Evolutionary conservation across 805 yeast species (phyloP).

Genomic region (Cyberlindnera veronae): DNA sequence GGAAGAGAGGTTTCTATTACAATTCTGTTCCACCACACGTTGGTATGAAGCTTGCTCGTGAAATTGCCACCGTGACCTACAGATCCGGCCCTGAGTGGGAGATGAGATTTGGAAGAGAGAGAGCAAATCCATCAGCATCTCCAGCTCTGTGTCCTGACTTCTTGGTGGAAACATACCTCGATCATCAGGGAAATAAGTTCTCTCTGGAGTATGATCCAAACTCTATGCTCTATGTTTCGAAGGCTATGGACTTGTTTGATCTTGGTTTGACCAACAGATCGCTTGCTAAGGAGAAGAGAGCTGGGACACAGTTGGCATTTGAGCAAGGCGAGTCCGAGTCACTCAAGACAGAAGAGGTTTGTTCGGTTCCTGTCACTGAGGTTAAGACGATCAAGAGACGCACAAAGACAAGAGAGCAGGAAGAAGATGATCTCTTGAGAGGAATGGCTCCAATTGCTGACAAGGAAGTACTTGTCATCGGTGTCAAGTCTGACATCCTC

Average conservation of each 20-base stretch:
- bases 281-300: constrained; percentile 46
- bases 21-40: constrained; percentile 82
- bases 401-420: constrained; percentile 49
- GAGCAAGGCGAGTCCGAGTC: constrained; percentile 23
- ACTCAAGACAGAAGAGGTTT: constrained; percentile 26
- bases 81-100: constrained; percentile 98
- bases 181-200: constrained; percentile 94
- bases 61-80: constrained; percentile 90
- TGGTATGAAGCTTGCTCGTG: constrained; percentile 93
- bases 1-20: constrained; percentile 90
- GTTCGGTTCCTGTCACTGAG: constrained; percentile 42
- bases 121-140: constrained; percentile 72
- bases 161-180: constrained; percentile 86
- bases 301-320: constrained; percentile 27
- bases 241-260: constrained; percentile 94
- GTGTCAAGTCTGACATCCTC: constrained; percentile 88
- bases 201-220: constrained; percentile 89
- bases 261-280: constrained; percentile 49
- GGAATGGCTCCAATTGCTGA: constrained; percentile 65
- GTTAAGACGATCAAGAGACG: constrained; percentile 53
- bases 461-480: constrained; percentile 71
- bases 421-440: constrained; percentile 53
- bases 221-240: constrained; percentile 80
- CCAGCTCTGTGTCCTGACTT: constrained; percentile 95
- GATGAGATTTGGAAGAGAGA: constrained; percentile 79